These are phyloP conservation scores for Xanthoconium stramineum DNA, from an alignment of 768 basidiomycete genomes.

Conservation along the genomic window DNA sequence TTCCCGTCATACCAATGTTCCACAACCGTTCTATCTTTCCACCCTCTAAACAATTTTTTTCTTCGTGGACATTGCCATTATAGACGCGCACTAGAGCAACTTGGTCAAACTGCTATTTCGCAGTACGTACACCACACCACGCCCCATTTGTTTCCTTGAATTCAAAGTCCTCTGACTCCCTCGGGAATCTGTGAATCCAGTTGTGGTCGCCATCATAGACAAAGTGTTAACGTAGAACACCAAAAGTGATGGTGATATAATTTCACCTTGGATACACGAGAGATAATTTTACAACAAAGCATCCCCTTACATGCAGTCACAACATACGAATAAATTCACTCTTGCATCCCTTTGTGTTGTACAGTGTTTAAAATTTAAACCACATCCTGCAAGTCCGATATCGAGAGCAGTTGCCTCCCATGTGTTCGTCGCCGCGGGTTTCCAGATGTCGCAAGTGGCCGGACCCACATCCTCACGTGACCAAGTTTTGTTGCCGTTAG, in stretches of 20 bases:
- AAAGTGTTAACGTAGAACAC: too few species aligned
- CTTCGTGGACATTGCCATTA: background rate
- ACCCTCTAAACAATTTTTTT: too few species aligned
- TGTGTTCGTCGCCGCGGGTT: constrained; percentile 27
- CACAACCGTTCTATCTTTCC: too few species aligned
- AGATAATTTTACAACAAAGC: background rate
- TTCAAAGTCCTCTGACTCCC: too few species aligned
- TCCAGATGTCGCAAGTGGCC: constrained; percentile 52
- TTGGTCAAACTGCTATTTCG: too few species aligned
- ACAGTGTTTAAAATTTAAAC: constrained; percentile 6
- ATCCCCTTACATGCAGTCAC: background rate
- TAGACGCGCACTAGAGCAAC: background rate
- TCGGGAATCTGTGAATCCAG: too few species aligned
- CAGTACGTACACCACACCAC: too few species aligned
- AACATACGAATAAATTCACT: constrained; percentile 16
- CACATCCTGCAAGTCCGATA: constrained; percentile 30
- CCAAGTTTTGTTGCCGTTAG: constrained; percentile 78
- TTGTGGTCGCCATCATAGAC: too few species aligned
- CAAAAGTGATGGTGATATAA: too few species aligned
- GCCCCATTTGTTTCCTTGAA: too few species aligned
- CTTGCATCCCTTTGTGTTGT: background rate
- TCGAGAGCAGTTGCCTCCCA: constrained; percentile 28
- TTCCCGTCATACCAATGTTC: background rate
- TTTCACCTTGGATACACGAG: too few species aligned
- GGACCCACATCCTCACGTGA: constrained; percentile 80